Conservation (phyloP, 108 stramenopile species). For the Nannochloropsis gaditana region DNA sequence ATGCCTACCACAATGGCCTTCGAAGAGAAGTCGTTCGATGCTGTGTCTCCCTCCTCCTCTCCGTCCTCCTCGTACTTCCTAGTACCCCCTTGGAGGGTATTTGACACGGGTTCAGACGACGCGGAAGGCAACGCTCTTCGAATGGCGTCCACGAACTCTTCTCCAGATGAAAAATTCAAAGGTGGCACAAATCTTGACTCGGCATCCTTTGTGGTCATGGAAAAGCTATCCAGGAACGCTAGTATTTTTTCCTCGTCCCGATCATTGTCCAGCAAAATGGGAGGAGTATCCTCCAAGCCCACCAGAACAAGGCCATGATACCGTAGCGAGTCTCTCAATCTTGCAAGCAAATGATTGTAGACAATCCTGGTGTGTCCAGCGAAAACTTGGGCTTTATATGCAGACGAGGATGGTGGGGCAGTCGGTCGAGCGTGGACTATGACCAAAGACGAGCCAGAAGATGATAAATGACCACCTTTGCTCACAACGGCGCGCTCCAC, state of each 20-base stretch:
- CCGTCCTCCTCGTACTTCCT: neutral
- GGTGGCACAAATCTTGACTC: neutral
- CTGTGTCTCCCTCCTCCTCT: neutral
- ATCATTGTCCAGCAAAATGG: neutral
- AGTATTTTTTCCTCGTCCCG: neutral
- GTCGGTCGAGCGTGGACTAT: neutral
- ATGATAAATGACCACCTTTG: slow-evolving; percentile 8
- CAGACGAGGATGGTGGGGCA: neutral
- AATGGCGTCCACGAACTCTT: neutral
- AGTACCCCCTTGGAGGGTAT: neutral
- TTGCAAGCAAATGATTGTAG: neutral
- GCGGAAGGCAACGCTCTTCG: neutral
- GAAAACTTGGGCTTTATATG: neutral
- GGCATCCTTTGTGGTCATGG: neutral
- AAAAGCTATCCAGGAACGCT: neutral
- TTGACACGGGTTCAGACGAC: neutral
- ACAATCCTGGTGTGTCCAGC: neutral
- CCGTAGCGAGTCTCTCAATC: neutral
- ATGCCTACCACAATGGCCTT: neutral
- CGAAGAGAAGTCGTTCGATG: neutral
- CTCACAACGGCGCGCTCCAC: slow-evolving; percentile 1
- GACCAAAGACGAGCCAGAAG: neutral
- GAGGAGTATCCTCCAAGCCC: neutral
- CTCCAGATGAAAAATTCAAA: neutral
- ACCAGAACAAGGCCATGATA: neutral